A percentile compares a stretch with the other conserved stretches of the same genome.
Conservation (phyloP, 306 rosid species). For the Dryas drummondii region DNA sequence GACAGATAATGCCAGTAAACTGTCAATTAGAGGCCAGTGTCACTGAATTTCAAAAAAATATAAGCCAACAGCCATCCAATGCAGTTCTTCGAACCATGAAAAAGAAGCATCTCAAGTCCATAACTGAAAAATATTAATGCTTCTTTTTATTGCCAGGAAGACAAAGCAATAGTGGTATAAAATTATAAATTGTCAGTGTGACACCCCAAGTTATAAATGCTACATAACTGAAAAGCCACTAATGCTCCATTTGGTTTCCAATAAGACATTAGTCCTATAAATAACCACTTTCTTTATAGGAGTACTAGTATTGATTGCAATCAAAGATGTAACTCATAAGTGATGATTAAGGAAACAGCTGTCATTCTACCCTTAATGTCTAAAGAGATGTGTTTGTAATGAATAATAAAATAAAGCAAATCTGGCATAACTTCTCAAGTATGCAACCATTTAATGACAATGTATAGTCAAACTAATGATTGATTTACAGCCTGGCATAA, state of each 20-base stretch:
- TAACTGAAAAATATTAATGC: slow-evolving; percentile 1
- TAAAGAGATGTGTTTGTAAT: not conserved
- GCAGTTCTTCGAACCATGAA: not conserved
- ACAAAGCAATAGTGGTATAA: not conserved
- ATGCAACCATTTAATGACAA: not conserved
- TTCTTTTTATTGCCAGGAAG: not conserved
- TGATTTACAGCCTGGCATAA: slow-evolving; percentile 12
- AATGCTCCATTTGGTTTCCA: not conserved
- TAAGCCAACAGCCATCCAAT: not conserved
- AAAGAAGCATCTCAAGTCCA: not conserved
- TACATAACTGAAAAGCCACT: not conserved
- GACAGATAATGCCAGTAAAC: not conserved
- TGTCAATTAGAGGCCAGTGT: not conserved
- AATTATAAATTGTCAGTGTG: not conserved
- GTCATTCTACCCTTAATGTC: slow-evolving; percentile 4
- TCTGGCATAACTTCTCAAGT: slow-evolving; percentile 21
- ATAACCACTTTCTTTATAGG: not conserved
- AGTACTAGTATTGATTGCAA: not conserved
- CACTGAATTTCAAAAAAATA: not conserved
- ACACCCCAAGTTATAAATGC: not conserved
- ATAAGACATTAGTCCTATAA: not conserved
- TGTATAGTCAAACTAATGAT: slow-evolving; percentile 12
- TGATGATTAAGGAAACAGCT: slow-evolving; percentile 16
- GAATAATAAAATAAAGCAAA: not conserved
- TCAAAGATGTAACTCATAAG: slow-evolving; percentile 12